phyloP scores from a whole-genome alignment of 2,329 filamentous ascomycete genomes.

The Aspergillus pseudoglaucus region DNA sequence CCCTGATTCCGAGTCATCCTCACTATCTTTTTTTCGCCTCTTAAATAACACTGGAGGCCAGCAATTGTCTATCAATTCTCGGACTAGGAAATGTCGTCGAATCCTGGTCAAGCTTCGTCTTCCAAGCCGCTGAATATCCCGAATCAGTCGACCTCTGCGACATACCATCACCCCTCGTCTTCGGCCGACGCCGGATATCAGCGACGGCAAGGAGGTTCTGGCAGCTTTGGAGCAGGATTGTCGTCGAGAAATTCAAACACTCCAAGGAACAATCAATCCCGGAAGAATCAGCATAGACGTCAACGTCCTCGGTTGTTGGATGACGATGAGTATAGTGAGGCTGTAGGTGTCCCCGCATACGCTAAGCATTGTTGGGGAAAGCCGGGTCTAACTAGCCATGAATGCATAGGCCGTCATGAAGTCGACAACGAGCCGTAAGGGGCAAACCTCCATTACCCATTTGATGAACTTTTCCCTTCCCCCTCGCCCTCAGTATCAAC shows the following conservation, averaged over 20 bases:
- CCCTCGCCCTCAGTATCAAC: constrained; percentile 56
- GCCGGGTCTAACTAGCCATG: constrained; percentile 10
- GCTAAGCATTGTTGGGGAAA: constrained; percentile 3
- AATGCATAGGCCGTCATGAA: constrained; percentile 52
- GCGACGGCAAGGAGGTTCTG: constrained; percentile 36
- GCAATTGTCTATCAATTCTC: background rate
- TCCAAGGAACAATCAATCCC: constrained; percentile 64
- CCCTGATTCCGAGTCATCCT: background rate
- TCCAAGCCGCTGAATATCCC: constrained; percentile 35
- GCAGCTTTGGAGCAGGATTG: constrained; percentile 34
- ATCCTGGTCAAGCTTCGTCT: constrained; percentile 28
- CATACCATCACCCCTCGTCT: constrained; percentile 22
- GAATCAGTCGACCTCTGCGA: constrained; percentile 26
- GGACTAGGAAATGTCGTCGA: constrained; percentile 35
- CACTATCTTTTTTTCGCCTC: background rate
- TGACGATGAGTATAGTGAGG: constrained; percentile 83
- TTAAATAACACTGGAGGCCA: constrained; percentile 8
- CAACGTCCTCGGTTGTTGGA: constrained; percentile 68
- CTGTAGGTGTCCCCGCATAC: constrained; percentile 45
- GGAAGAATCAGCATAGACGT: constrained; percentile 76
- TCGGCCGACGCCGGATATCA: constrained; percentile 31
- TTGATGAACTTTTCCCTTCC: constrained; percentile 85
- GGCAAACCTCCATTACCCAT: constrained; percentile 95
- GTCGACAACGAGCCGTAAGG: constrained; percentile 65
- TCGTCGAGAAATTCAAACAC: constrained; percentile 31